Evolutionary conservation across 2,329 filamentous ascomycete species (phyloP), one percentile per base, ranked within the genome.

Genomic region (Talaromyces sp.): DNA sequence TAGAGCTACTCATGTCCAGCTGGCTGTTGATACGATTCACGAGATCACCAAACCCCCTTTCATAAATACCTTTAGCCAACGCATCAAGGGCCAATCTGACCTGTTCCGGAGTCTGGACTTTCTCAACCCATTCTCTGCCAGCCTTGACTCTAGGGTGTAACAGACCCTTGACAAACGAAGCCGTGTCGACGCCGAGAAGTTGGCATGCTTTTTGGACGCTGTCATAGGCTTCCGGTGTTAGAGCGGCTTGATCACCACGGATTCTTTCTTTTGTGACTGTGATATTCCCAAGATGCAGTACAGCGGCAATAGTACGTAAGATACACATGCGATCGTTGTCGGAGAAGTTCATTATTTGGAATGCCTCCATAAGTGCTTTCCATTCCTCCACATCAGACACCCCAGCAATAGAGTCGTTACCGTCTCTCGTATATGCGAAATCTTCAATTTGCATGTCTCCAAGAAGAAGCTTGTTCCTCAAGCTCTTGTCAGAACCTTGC

Each of bases 71-170:
- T 78, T 99, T 99, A 7, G 95, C 89, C 17, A 99, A 84, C 17
- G 95, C 94, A 78, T 98, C 93, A 53, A 99, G 86, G 3, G 91
- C 87, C 10, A 97, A 87, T 27, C 92, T 90, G 53, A 97, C 96
- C 76, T 99, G 95, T 69, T 99, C 96, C 0, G 95, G 94, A 0
- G 94, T 98, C 76, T 99, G 95, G 1, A 96, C 93, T 77, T 98
- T 99, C 75, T 98, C 93, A 1, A 99, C 95, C 95, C 94, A 98
- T 80, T 99, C 95, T 61, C 93, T 88, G 22, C 95, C 95, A 49
- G 95, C 95, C 78, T 97, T 97, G 47, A 99, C 96, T 65, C 88
- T 91, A 10, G 95, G 95, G 74, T 98, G 95, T 11, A 99, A 83
- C 5, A 99, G 82, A 0, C 92, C 93, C 74, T 93, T 91, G 11